These are phyloP conservation scores for Inosperma sp. DNA, from an alignment of 768 basidiomycete species.

Conservation along the genomic window DNA sequence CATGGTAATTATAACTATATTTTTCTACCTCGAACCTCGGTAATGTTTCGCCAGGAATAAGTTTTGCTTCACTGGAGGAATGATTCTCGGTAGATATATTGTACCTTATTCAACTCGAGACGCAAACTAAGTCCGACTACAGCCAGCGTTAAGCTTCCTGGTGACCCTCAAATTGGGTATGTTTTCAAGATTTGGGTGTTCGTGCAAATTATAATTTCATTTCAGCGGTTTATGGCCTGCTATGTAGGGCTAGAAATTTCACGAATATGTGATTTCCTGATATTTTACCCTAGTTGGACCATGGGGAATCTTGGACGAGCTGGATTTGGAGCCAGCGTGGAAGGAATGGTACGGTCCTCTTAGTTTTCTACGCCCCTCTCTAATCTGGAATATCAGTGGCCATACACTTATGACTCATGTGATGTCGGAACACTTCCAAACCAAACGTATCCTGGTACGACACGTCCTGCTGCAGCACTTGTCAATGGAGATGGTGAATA, in stretches of 20 bases:
- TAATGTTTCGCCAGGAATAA: constrained; percentile 34
- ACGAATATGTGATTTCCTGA: neutral
- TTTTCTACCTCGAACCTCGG: neutral
- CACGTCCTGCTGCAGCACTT: constrained; percentile 43
- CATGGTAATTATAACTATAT: constrained; percentile 23
- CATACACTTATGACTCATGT: constrained; percentile 66
- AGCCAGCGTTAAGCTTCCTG: constrained; percentile 29
- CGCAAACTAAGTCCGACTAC: neutral
- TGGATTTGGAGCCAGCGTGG: constrained; percentile 63
- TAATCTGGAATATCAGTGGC: constrained; percentile 40
- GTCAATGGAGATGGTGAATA: constrained; percentile 37
- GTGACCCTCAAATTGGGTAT: constrained; percentile 23
- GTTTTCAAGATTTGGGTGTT: neutral
- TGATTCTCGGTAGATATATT: constrained; percentile 43
- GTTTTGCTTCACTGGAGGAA: constrained; percentile 79
- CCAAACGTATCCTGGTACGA: constrained; percentile 60
- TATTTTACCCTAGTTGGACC: constrained; percentile 28
- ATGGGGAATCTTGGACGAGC: constrained; percentile 59
- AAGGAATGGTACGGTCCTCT: constrained; percentile 45
- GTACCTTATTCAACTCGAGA: neutral
- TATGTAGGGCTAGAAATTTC: constrained; percentile 22
- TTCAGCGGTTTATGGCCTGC: constrained; percentile 37
- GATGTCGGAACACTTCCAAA: constrained; percentile 78
- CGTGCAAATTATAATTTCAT: neutral
- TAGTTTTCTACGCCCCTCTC: neutral